phyloP scores from a whole-genome alignment of 495 filamentous ascomycete genomes.

The Penicillium fimorum region DNA sequence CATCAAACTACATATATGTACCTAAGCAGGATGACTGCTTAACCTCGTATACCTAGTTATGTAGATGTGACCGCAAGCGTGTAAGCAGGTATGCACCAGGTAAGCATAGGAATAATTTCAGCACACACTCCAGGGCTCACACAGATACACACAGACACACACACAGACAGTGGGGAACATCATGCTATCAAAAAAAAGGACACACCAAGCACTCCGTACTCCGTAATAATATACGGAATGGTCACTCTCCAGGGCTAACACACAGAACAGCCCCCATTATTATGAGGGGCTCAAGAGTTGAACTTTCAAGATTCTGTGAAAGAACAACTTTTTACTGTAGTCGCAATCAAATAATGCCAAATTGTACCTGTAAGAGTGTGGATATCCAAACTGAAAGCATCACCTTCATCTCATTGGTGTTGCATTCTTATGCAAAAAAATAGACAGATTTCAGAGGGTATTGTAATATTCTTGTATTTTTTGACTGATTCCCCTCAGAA shows the following conservation, averaged over 20 bases:
- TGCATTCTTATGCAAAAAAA: not conserved
- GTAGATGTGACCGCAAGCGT: constrained; percentile 3
- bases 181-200: not conserved
- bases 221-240: not conserved
- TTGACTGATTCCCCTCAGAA: not conserved
- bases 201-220: not conserved
- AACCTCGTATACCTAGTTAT: not conserved
- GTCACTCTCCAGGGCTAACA: not conserved
- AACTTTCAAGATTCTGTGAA: not conserved
- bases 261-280: constrained; percentile 1
- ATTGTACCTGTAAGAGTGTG: not conserved
- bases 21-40: not conserved
- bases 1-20: not conserved
- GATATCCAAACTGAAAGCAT: not conserved
- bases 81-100: not conserved
- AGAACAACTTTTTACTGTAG: not conserved
- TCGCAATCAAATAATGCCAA: not conserved
- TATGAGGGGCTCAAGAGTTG: not conserved
- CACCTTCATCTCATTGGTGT: not conserved
- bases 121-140: not conserved
- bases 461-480: not conserved
- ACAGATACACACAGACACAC: not conserved
- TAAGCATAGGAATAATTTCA: not conserved
- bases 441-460: not conserved
- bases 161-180: not conserved